Evolutionary conservation across 176 grass and related monocot species (phyloP).

Genomic region (Musa itinerans): DNA sequence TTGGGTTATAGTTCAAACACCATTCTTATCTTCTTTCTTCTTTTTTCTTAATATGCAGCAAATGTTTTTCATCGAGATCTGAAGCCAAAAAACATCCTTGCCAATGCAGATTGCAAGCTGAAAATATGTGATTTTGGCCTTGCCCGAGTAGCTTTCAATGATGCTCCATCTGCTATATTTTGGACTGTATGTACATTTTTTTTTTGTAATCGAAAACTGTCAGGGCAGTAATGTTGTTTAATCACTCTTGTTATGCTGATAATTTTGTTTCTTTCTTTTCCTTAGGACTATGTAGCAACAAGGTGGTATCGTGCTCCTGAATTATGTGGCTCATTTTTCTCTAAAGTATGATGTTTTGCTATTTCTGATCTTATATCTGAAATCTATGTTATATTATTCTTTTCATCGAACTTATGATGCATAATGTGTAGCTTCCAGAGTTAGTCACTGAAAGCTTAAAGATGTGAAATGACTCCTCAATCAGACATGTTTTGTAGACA

Average conservation of each 20-base stretch:
- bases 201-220: conserved; percentile 17
- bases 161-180: conserved; percentile 60
- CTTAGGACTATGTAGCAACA: conserved; percentile 96
- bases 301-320: conserved; percentile 96
- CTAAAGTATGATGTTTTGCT: conserved; percentile 42
- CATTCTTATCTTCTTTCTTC: background rate
- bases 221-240: background rate
- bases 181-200: conserved; percentile 61
- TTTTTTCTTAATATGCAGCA: conserved; percentile 44
- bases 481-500: too few species aligned
- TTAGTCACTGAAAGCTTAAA: too few species aligned
- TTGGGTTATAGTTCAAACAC: background rate
- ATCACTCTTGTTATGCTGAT: conserved; percentile 12
- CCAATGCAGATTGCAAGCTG: conserved; percentile 72
- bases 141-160: conserved; percentile 67
- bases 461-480: too few species aligned
- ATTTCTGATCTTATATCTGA: background rate
- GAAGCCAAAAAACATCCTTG: conserved; percentile 87
- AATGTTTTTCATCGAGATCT: conserved; percentile 93
- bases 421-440: too few species aligned
- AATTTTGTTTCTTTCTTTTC: conserved; percentile 17
- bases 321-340: conserved; percentile 93
- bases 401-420: background rate
- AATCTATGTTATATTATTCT: background rate
- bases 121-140: conserved; percentile 98